Evolutionary conservation across 1,139 yeast species (phyloP), one percentile per base, ranked within the genome.

Genomic region (Pneumocystis carinii): DNA sequence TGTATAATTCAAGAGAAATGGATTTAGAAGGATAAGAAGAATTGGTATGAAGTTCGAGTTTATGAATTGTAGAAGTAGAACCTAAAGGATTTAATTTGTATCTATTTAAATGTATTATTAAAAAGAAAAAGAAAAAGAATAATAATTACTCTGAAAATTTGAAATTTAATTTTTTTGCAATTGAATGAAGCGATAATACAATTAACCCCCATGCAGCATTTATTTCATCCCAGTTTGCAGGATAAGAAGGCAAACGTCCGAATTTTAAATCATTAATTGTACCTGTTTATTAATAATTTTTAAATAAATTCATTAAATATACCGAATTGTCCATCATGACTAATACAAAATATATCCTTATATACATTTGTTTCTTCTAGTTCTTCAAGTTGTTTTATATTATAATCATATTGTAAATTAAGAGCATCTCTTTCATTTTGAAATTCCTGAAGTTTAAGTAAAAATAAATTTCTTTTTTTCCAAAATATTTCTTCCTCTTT

Each of bases 131-230:
- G 10, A 1, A 48, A 48, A 1, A 17, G 27, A 6, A 12, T 48
- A 48, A n/a, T 24, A 48, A 48, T 48, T 37, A 57, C 59, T 82
- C 82, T 0, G 75, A 75, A 7, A 89, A 72, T 55, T 78, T 77
- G 37, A 87, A 73, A 19, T 81, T 77, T 55, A 90, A 76, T 64
- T 86, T 77, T 36, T 81, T 78, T 2, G 81, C 75, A 3, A 90
- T 78, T 4, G 94, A 87, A 0, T 85, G 79, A 57, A 90, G 72
- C 29, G 90, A 74, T 24, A 90, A 73, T 3, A 88, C 81, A 1
- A 90, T 76, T 69, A 90, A 96, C 0, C 98, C 98, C 72, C 92
- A 76, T 0, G 96, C 97, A 0, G 95, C 94, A 71, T 90, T 92
- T 57, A 90, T 84, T 70, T 92, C 98, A 62, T 88, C 83, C 95